phyloP scores from a whole-genome alignment of 352 stramenopile species.

The Bremia lactucae region DNA sequence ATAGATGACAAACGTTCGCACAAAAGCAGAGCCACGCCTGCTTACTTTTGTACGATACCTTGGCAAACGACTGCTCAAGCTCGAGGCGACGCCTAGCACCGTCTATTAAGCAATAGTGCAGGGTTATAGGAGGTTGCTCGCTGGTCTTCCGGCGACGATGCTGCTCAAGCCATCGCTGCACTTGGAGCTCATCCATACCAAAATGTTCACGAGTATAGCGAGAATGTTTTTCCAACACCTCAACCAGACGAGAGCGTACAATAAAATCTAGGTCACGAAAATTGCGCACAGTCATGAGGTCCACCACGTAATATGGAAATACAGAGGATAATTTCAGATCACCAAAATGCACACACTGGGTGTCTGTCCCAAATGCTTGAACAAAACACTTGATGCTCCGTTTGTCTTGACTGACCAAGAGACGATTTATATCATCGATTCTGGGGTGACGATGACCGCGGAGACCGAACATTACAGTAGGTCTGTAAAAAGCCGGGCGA shows the following conservation, averaged over 20 bases:
- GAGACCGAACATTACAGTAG: slow-evolving; percentile 37
- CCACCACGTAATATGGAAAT: slow-evolving; percentile 28
- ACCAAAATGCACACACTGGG: slow-evolving; percentile 5
- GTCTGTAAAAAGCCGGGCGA: slow-evolving; percentile 37
- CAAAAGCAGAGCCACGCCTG: slow-evolving; percentile 60
- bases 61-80: slow-evolving; percentile 3
- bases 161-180: slow-evolving; percentile 24
- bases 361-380: slow-evolving; percentile 5
- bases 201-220: slow-evolving; percentile 26
- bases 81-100: slow-evolving; percentile 18
- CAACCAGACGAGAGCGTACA: slow-evolving; percentile 25
- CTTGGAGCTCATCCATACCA: slow-evolving; percentile 17
- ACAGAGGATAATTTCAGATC: slow-evolving; percentile 5
- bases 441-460: slow-evolving; percentile 22
- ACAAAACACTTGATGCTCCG: slow-evolving; percentile 56
- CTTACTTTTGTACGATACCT: slow-evolving; percentile 10
- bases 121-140: slow-evolving; percentile 19
- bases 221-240: slow-evolving; percentile 18
- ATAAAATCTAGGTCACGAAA: slow-evolving; percentile 32
- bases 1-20: slow-evolving; percentile 51
- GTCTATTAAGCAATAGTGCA: slow-evolving; percentile 33
- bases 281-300: slow-evolving; percentile 32
- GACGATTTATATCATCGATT: slow-evolving; percentile 32
- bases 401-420: slow-evolving; percentile 56
- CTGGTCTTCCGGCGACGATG: slow-evolving; percentile 12